Evolutionary conservation across 306 rosid genomes (phyloP), one percentile per base, ranked within the genome.

Genomic region (Canavalia gladiata): DNA sequence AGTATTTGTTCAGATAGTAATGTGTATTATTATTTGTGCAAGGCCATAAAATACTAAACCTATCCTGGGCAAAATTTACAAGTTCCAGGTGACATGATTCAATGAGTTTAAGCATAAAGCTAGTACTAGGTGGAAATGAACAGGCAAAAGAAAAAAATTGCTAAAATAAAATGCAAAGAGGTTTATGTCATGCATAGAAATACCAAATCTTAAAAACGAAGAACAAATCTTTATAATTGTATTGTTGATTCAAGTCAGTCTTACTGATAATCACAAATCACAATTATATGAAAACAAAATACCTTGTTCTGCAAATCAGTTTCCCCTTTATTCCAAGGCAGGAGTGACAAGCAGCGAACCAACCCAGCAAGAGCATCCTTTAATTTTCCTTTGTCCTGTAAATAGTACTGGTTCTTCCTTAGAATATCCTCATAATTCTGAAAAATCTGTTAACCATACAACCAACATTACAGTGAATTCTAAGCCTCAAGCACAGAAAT

Each of bases 401-500:
- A 80, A 87, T 75, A 84, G 83, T 82, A 87, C 81, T 89, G 90
- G 92, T 88, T 90, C 87, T 87, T 86, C 81, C 73, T 83, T 42
- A 95, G 86, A 81, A 95, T 88, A 79, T 93, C 91, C 86, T 78
- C 94, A 39, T 87, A 93, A 85, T 83, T 95, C 70, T 88, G 92
- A 84, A 95, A 91, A 87, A 93, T 87, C 97, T 93, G 98, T 64
- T 47, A 60, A 81, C 76, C 78, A 84, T 70, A 47, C 81, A 84
- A 80, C 72, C 59, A 56, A 45, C 35, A 29, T 64, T 85, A 73
- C 72, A 43, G 66, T 29, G 7, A 69, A 79, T 62, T 57, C 8
- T 64, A 63, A 51, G 72, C 60, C 43, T 65, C 71, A 69, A 49
- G 68, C 47, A 51, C 55, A 84, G 33, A 18, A 25, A 39, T 70